Percentiles rank a stretch among this genome's conserved stretches.
phyloP scores from a whole-genome alignment of 306 rosid genomes.

The Glycine tomentella region DNA sequence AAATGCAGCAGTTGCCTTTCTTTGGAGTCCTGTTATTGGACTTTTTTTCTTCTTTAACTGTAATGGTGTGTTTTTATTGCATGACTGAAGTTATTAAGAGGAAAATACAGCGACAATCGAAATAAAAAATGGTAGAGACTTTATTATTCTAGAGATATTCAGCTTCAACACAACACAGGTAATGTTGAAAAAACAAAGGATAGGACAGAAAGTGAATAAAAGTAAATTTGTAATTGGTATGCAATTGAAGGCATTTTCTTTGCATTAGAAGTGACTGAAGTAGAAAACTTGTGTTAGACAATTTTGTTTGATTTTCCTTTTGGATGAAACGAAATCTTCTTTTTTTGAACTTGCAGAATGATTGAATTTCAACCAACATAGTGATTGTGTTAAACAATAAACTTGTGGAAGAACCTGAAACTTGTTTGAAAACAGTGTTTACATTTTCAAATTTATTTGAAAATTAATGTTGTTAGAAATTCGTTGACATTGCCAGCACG shows the following conservation, averaged over 20 bases:
- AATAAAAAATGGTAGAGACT: not conserved
- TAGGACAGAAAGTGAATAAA: not conserved
- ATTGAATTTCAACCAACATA: conserved; percentile 26
- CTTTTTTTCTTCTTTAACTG: conserved; percentile 58
- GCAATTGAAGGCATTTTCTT: conserved; percentile 31
- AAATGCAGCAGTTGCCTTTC: conserved; percentile 78
- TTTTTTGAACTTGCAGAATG: conserved; percentile 34
- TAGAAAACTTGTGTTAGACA: conserved; percentile 19
- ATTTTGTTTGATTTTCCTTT: conserved; percentile 38
- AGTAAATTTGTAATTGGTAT: conserved; percentile 6
- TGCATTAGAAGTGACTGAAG: conserved; percentile 10
- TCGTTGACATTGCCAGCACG: not conserved
- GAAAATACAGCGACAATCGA: not conserved
- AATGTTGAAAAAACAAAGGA: not conserved
- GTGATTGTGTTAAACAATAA: conserved; percentile 7
- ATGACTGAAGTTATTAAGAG: not conserved
- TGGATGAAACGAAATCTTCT: conserved; percentile 26
- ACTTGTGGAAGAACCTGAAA: conserved; percentile 1
- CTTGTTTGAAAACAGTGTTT: not conserved
- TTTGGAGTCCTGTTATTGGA: conserved; percentile 45
- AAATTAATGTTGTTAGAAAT: not conserved
- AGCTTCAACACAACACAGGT: conserved; percentile 14
- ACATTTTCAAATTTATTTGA: not conserved
- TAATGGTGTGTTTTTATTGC: conserved; percentile 24
- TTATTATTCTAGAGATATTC: conserved; percentile 12